Conservation (phyloP, 2,329 filamentous ascomycete species). For the Gaeumannomyces tritici region DNA sequence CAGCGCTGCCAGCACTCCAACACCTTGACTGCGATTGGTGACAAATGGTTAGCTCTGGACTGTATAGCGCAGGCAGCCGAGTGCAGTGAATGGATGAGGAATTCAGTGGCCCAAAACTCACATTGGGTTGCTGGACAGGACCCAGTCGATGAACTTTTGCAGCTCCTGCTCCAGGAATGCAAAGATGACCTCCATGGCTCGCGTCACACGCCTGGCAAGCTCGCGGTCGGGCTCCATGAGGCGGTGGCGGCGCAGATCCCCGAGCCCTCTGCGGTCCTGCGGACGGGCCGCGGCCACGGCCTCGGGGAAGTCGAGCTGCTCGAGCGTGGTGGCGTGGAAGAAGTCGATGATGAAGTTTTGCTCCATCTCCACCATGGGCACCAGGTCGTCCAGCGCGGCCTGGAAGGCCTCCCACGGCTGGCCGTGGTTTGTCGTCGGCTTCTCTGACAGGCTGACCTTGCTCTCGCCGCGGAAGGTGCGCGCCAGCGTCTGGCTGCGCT, state of each 20-base stretch:
- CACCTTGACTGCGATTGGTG: conserved; percentile 57
- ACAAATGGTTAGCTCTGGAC: not conserved
- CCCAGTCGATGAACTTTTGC: conserved; percentile 75
- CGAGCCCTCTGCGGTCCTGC: conserved; percentile 52
- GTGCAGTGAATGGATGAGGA: not conserved
- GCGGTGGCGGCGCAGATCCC: conserved; percentile 63
- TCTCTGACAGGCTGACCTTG: conserved; percentile 39
- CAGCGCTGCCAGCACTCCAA: conserved; percentile 73
- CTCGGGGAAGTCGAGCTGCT: conserved; percentile 75
- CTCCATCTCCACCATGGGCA: conserved; percentile 79
- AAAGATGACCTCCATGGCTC: conserved; percentile 83
- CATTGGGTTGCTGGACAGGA: conserved; percentile 69
- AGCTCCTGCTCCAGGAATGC: conserved; percentile 71
- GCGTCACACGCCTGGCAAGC: conserved; percentile 74
- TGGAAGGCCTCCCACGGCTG: conserved; percentile 75
- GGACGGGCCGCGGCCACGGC: conserved; percentile 58
- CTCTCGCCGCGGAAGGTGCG: conserved; percentile 46
- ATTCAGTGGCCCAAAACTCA: conserved; percentile 38
- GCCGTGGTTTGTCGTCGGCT: conserved; percentile 53
- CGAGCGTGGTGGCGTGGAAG: conserved; percentile 85
- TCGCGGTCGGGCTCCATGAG: conserved; percentile 83
- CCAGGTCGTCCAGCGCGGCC: conserved; percentile 69
- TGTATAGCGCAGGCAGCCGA: not conserved
- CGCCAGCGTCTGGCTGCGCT: conserved; percentile 80
- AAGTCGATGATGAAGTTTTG: conserved; percentile 97